Conservation (phyloP, 805 yeast species). For the Ascoidea tarda region DNA sequence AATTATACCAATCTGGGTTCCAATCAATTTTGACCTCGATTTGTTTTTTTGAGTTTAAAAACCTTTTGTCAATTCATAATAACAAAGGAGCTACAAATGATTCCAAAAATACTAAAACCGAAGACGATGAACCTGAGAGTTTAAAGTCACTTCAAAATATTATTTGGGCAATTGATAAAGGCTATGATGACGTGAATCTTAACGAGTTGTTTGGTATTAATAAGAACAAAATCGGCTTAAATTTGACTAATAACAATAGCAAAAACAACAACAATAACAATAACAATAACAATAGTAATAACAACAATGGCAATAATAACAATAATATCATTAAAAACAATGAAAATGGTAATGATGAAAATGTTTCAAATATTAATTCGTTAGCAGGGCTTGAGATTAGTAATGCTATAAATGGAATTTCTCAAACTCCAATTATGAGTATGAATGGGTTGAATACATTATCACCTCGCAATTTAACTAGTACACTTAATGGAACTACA, state of each 20-base stretch:
- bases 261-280: not conserved
- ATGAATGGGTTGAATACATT: not conserved
- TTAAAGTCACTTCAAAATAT: conserved; percentile 7
- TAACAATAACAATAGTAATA: too few relatives aligned
- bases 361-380: too few relatives aligned
- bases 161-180: conserved; percentile 13
- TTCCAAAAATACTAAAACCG: not conserved
- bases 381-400: too few relatives aligned
- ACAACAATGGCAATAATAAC: not conserved
- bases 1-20: conserved; percentile 25
- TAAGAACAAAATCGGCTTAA: not conserved
- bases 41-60: conserved; percentile 25
- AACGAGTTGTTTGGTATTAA: not conserved
- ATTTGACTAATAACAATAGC: too few relatives aligned
- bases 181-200: conserved; percentile 16
- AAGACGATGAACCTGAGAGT: conserved; percentile 1
- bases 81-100: not conserved
- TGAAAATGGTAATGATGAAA: too few relatives aligned
- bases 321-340: too few relatives aligned
- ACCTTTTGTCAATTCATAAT: conserved; percentile 3
- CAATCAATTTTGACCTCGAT: conserved; percentile 26
- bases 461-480: not conserved
- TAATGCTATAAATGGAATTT: not conserved
- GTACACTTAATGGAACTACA: not conserved
- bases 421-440: not conserved